Evolutionary conservation across 352 stramenopile genomes (phyloP), one percentile per base, ranked within the genome.

Genomic region (Phytopythium aichiense): DNA sequence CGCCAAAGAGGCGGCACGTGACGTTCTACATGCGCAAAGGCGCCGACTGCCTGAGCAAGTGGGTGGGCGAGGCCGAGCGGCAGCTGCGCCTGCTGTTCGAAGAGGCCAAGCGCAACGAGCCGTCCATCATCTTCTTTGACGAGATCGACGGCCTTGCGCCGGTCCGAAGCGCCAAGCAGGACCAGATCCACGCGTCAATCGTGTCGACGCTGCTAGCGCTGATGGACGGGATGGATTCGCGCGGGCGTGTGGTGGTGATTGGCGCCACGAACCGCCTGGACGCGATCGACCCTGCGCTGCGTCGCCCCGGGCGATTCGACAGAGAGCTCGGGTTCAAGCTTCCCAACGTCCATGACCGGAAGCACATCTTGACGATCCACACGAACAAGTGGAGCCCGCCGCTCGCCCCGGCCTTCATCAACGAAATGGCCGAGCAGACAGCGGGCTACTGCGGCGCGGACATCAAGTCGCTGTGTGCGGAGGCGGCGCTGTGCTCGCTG

Each of bases 221-320:
- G 22, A 98, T 98, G 91, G 92, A 98, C 55, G 92, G 92, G 7
- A 88, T 95, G 68, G 83, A 94, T 59, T 76, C 76, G 0, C 83
- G 87, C 20, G 84, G 83, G 52, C 93, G 95, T 31, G 96, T 99
- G 1, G 82, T 99, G 28, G 96, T 99, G n/a, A 94, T 99, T 59
- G 97, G 90, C 18, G 97, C 97, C 7, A 99, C 98, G 0, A 99
- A 99, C 66, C 84, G 97, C n/a, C 79, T 98, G 8, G 91, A 97
- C 70, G 88, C 88, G 4, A 94, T 99, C 40, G 97, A 99, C 71
- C 87, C 92, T 7, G 97, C 97, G 15, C 69, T 99, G 30, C 80
- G 98, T 37, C 80, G 97, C 38, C 95, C 96, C 13, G 96, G 96
- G 18, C 89, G 93, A 0, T 98, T 98, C 56, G 93, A 98, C 66